Percentiles rank a stretch among this genome's conserved stretches.
phyloP scores from a whole-genome alignment of 176 grass and related monocot species.

The Ananas comosus region DNA sequence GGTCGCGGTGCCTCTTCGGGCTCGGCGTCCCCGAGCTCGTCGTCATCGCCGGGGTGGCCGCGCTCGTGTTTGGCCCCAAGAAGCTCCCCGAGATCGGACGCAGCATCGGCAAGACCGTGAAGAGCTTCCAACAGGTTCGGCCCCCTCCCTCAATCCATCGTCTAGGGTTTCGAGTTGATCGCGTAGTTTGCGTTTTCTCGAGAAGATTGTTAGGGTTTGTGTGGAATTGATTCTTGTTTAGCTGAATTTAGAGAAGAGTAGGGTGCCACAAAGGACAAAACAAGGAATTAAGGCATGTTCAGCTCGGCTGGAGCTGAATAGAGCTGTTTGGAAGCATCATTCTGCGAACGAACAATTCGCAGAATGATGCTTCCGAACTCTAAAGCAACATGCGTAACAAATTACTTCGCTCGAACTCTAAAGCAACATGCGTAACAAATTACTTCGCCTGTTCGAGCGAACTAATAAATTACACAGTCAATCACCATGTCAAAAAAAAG shows the following conservation, averaged over 20 bases:
- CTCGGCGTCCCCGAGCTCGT: constrained; percentile 75
- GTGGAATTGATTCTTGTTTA: background rate
- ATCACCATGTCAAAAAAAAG: no score
- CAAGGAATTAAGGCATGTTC: no score
- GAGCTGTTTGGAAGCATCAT: no score
- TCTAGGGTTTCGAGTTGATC: background rate
- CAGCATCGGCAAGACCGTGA: constrained; percentile 83
- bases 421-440: no score
- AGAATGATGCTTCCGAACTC: no score
- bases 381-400: no score
- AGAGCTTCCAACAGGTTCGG: constrained; percentile 88
- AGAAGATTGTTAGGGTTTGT: background rate
- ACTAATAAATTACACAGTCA: no score
- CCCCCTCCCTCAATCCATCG: background rate
- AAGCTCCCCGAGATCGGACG: constrained; percentile 82
- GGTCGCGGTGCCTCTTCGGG: constrained; percentile 74
- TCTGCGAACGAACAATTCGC: no score
- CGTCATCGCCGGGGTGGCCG: constrained; percentile 87
- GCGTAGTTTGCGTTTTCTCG: background rate
- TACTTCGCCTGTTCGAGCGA: no score
- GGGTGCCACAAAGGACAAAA: no score
- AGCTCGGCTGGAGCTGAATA: no score
- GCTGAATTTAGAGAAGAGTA: background rate
- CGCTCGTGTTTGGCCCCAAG: constrained; percentile 81
- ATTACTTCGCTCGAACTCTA: no score